These are phyloP conservation scores for Streptanthus diversifolius DNA, from an alignment of 345 rosid genomes.

Conservation along the genomic window DNA sequence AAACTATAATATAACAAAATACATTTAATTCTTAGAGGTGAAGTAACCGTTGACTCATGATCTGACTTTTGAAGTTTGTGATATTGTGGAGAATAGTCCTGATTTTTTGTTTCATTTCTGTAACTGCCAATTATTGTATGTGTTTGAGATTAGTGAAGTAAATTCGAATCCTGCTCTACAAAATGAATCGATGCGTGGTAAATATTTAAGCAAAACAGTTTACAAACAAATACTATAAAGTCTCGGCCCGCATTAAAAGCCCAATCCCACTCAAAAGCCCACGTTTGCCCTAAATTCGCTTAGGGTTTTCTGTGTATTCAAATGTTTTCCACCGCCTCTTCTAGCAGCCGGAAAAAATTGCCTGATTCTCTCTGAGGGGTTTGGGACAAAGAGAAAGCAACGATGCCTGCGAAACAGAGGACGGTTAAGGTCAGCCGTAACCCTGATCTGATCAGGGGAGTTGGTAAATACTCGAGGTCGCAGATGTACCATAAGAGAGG, in stretches of 20 bases:
- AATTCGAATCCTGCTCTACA: neutral
- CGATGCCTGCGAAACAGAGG: constrained; percentile 45
- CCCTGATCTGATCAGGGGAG: constrained; percentile 51
- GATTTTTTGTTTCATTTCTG: neutral
- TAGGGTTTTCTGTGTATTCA: too few relatives aligned
- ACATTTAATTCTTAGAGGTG: constrained; percentile 22
- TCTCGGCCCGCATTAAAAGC: neutral
- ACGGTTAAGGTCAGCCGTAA: constrained; percentile 40
- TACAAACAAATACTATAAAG: neutral
- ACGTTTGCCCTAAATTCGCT: too few relatives aligned
- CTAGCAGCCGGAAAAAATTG: neutral
- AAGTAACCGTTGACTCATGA: constrained; percentile 27
- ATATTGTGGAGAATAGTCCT: too few relatives aligned
- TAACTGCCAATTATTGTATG: neutral
- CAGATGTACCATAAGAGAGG: constrained; percentile 66
- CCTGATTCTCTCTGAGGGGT: neutral
- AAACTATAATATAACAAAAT: neutral
- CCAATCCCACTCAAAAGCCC: neutral
- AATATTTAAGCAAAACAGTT: too few relatives aligned
- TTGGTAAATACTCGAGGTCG: constrained; percentile 54
- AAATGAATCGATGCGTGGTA: too few relatives aligned
- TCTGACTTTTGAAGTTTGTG: too few relatives aligned
- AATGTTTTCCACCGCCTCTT: too few relatives aligned
- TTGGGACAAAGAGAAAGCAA: neutral
- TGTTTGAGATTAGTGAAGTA: neutral